Evolutionary conservation across 1,284 basidiomycete genomes (phyloP).

Genomic region (Heterobasidion parviporum): DNA sequence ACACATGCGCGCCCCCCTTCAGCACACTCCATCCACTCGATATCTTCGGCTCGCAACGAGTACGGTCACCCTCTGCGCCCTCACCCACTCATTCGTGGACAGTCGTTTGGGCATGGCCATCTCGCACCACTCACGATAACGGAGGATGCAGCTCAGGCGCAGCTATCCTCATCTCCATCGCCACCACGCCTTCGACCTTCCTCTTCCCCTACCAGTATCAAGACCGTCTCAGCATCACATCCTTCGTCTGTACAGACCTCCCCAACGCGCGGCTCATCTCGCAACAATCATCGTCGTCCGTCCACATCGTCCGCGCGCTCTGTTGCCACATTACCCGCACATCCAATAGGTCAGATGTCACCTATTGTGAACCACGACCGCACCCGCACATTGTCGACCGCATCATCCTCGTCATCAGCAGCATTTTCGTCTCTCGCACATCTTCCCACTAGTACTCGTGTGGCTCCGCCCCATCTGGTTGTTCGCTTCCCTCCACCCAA

Average conservation of each 20-base stretch:
- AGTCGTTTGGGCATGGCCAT: conserved; percentile 44
- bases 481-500: conserved; percentile 49
- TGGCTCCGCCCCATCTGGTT: conserved; percentile 40
- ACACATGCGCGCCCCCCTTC: conserved; percentile 55
- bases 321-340: conserved; percentile 50
- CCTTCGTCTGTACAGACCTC: conserved; percentile 21
- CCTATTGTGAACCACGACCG: conserved; percentile 36
- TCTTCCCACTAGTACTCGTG: conserved; percentile 41
- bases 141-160: conserved; percentile 37
- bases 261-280: conserved; percentile 20
- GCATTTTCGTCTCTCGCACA: conserved; percentile 58
- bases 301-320: conserved; percentile 63
- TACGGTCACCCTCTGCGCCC: conserved; percentile 40
- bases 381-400: conserved; percentile 54
- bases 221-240: conserved; percentile 21
- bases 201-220: conserved; percentile 19
- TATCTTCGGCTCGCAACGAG: conserved; percentile 23
- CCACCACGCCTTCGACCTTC: conserved; percentile 1
- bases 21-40: conserved; percentile 56
- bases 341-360: conserved; percentile 22
- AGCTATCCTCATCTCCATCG: conserved; percentile 33
- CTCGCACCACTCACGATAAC: conserved; percentile 29
- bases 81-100: conserved; percentile 68
- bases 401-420: conserved; percentile 50
- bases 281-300: conserved; percentile 32